Base-by-base conservation (phyloP, 2,329 filamentous ascomycete species). In the Colletotrichum incanum region DNA sequence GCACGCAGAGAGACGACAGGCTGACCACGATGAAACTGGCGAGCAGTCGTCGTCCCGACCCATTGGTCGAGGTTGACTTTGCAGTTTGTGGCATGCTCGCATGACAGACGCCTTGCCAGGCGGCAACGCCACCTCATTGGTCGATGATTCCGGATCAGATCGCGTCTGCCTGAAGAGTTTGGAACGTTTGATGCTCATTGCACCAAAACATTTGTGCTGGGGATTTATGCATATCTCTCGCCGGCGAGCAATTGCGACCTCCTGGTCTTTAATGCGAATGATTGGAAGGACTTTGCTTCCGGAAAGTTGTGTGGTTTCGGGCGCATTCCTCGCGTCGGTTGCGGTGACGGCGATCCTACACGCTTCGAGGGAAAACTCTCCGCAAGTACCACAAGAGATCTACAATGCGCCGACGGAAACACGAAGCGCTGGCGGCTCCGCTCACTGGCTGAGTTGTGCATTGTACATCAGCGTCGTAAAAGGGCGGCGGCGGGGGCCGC, bases 31-130 rank as follows among this genome's bases (percentile, higher is more conserved):
- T 62, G 31, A 23, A 9, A 39, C 54, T 23, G 31, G 37, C 23
- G 11, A 47, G 26, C 37, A 56, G 62, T 41, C 9, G 26, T 28
- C 20, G 49, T 20, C 43, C 39, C 14, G 14, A 43, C 28, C 7
- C 18, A 28, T 18, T 39, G 39, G 52, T 43, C 66, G 47, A 43
- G 50, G 52, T 41, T 52, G 41, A 20, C 50, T 52, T 52, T 63
- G 50, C 66, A 59, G 52, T 69, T 69, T 65, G 52, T 65, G 66
- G 61, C 61, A 69, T 45, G 60, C 37, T 59, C 61, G 61, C 66
- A 69, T 69, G 66, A 71, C 63, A 26, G n/a, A 20, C 39, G 55
- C 63, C 39, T 47, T 28, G 63, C 55, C 39, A 39, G 63, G 31
- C 67, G 45, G 47, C 39, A 69, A 39, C 39, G 39, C 50, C 20